Evolutionary conservation across 441 rosid species (phyloP), one percentile per base, ranked within the genome.

Genomic region (Metrosideros polymorpha): DNA sequence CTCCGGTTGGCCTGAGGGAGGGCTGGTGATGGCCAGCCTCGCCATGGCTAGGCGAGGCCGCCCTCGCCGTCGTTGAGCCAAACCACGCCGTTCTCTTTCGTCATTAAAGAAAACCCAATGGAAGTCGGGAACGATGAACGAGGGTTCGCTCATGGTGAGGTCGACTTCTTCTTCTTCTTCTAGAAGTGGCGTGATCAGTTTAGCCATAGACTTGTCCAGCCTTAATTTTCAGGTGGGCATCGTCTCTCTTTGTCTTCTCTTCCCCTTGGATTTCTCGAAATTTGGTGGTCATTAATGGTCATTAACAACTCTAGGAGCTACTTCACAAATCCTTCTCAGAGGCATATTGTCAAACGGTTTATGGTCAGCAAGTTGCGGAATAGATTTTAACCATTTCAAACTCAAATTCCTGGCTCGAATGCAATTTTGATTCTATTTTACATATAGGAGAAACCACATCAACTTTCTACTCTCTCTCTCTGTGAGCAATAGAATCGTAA

Each of bases 201-300:
- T 47, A 13, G n/a, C n/a, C n/a, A 71, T 71, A n/a, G 49, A 25
- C 2, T 22, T 39, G n/a, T 22, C 49, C 7, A 39, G 79, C 79
- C 35, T 71, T 13, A 47, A 71, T 22, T 35, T 66, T 71, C 79
- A 22, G 79, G 79, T 71, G 13, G 8, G 7, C 5, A 3, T 71
- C 49, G 17, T 71, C 47, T 71, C 14, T 22, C 45, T 35, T 6
- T 35, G 43, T n/a, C 32, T n/a, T 63, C 43, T 71, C 9, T 39
- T 25, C n/a, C 47, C 9, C 1, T 71, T 6, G 49, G 39, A 71
- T 39, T 71, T 39, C 79, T 22, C 49, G 79, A 47, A 39, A 71
- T 71, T 1, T n/a, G 0, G 49, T 39, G 47, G 47, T 39, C 79
- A 0, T 71, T 0, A 43, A 0, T 3, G 79, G 8, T 39, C 79